Evolutionary conservation across 306 rosid species (phyloP).

Genomic region (Trichosanthes truncata): DNA sequence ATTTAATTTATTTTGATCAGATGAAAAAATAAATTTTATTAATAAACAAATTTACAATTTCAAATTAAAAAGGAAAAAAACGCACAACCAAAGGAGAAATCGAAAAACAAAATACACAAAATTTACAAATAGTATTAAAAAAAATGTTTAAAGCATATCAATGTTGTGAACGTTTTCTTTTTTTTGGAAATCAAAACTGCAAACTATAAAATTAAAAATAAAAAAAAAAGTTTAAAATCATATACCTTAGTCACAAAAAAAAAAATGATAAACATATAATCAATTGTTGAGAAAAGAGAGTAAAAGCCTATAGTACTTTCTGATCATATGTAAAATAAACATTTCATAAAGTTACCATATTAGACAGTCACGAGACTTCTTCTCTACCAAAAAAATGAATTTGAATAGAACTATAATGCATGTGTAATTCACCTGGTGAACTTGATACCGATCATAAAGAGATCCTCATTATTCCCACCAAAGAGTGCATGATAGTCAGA

Average conservation of each 20-base stretch:
- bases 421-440: constrained; percentile 53
- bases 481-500: constrained; percentile 66
- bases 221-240: too few species aligned
- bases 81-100: too few species aligned
- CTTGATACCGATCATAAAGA: constrained; percentile 90
- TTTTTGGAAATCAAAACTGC: not conserved
- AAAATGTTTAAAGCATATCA: not conserved
- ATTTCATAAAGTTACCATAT: not conserved
- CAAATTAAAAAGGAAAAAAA: too few species aligned
- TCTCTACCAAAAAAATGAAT: not conserved
- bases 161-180: not conserved
- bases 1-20: not conserved
- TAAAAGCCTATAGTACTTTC: not conserved
- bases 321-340: not conserved
- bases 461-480: constrained; percentile 71
- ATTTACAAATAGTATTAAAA: not conserved
- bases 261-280: not conserved
- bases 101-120: not conserved
- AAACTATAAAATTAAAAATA: not conserved
- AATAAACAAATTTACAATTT: not conserved
- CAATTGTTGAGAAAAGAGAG: not conserved
- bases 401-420: not conserved
- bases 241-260: not conserved
- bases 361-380: not conserved
- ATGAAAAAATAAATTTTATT: not conserved